Base-by-base conservation (phyloP, 1,284 basidiomycete genomes). In the Tranzscheliella williamsii region DNA sequence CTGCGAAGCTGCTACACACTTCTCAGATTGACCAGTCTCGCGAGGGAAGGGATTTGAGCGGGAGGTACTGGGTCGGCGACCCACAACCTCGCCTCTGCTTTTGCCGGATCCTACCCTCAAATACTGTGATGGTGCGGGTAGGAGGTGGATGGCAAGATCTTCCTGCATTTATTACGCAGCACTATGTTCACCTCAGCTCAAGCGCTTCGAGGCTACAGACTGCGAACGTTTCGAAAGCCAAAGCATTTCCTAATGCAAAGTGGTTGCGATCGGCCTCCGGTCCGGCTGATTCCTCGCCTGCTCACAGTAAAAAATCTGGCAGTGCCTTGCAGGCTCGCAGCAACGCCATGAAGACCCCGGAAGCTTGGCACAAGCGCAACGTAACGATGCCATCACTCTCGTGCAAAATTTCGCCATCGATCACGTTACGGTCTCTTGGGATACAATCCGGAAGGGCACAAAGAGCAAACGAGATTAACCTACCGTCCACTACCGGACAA, bases 121-220 rank as follows among this genome's bases (percentile, higher is more conserved):
- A 52, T 24, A 72, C 52, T 23, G 73, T 76, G 36, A 77, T 77
- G 75, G 71, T 76, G n/a, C 49, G 75, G 4, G 62, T 77, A 9
- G 75, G 75, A 12, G 75, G 75, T n/a, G 75, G 75, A 7, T 77
- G 75, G 75, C 64, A 72, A 34, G 74, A 76, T 49, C 63, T 77
- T 5, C 66, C 69, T n/a, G 44, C 71, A 31, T 61, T 70, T 30
- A 42, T 66, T 12, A 51, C 34, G 18, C 67, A 69, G 37, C 63
- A 63, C 27, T 69, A 55, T 29, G 37, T 37, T 4, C 60, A 60
- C 33, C 43, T 67, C 4, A 50, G 17, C 11, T 11, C 27, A 9
- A 29, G 27, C n/a, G 27, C n/a, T n/a, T n/a, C n/a, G n/a, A n/a
- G n/a, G n/a, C n/a, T n/a, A n/a, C n/a, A n/a, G n/a, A n/a, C n/a